phyloP scores from a whole-genome alignment of 179 eudicot genomes.

The Patellifolia procumbens region DNA sequence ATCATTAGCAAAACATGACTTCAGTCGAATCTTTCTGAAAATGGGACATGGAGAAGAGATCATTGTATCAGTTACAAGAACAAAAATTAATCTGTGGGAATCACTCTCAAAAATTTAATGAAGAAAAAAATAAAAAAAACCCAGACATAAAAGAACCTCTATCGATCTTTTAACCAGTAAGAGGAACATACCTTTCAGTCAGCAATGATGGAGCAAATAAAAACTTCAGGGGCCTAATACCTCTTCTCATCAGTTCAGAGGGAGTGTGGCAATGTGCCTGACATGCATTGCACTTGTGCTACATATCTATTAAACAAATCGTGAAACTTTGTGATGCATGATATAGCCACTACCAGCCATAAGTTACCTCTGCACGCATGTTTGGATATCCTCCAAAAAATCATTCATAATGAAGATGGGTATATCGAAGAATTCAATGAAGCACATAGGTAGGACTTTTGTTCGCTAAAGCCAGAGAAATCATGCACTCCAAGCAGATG shows the following conservation, averaged over 20 bases:
- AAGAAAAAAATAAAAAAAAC: not conserved
- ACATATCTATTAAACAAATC: not conserved
- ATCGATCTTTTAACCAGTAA: not conserved
- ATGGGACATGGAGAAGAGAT: not conserved
- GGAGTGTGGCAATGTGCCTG: not conserved
- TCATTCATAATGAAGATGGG: not conserved
- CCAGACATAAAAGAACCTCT: not conserved
- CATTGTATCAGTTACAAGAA: conserved; percentile 8
- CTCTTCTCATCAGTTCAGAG: conserved; percentile 5
- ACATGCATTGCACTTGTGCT: conserved; percentile 12
- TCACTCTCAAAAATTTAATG: too few species aligned
- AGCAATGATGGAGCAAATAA: not conserved
- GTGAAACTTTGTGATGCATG: not conserved
- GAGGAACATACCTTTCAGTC: conserved; percentile 5
- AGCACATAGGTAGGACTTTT: not conserved
- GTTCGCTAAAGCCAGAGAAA: conserved; percentile 16
- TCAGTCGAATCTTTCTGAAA: conserved; percentile 13
- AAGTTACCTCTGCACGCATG: not conserved
- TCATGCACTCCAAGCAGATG: conserved; percentile 1
- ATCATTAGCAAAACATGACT: not conserved
- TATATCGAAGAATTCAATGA: conserved; percentile 6
- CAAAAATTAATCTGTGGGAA: too few species aligned
- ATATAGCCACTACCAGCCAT: not conserved
- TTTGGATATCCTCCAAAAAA: too few species aligned
- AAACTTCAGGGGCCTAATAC: not conserved